Evolutionary conservation across 2,329 filamentous ascomycete species (phyloP).

Genomic region (Penicillium sp.): DNA sequence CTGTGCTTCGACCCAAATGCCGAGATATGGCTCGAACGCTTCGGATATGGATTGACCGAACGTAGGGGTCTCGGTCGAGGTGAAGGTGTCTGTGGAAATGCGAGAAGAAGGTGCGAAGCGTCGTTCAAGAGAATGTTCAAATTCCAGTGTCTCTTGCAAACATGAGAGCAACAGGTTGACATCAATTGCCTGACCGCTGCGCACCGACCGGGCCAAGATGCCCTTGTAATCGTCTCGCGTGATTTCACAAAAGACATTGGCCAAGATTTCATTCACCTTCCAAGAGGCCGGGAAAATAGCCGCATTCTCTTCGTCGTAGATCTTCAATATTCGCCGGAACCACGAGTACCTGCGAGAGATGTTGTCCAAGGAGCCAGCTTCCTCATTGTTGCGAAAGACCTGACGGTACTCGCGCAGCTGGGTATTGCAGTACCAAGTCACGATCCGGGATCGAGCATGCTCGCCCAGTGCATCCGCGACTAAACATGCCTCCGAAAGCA

Average conservation of each 20-base stretch:
- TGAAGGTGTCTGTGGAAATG: slow-evolving; percentile 83
- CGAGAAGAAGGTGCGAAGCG: slow-evolving; percentile 67
- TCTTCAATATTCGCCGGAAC: slow-evolving; percentile 94
- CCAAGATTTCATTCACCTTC: slow-evolving; percentile 84
- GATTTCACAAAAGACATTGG: slow-evolving; percentile 89
- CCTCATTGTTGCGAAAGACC: slow-evolving; percentile 92
- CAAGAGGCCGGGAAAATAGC: slow-evolving; percentile 80
- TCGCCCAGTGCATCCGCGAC: slow-evolving; percentile 96
- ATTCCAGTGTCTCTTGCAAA: slow-evolving; percentile 91
- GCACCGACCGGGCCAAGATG: slow-evolving; percentile 82
- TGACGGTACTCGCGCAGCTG: slow-evolving; percentile 92
- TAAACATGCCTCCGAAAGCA: slow-evolving; percentile 78
- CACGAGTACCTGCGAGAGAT: slow-evolving; percentile 91
- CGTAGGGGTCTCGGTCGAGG: slow-evolving; percentile 67
- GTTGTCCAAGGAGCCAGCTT: slow-evolving; percentile 93
- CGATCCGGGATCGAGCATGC: slow-evolving; percentile 69
- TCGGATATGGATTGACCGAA: slow-evolving; percentile 92
- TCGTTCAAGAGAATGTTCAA: slow-evolving; percentile 84
- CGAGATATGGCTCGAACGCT: slow-evolving; percentile 94
- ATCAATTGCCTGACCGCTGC: slow-evolving; percentile 73
- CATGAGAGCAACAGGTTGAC: slow-evolving; percentile 85
- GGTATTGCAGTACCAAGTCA: slow-evolving; percentile 98
- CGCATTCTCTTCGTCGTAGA: slow-evolving; percentile 89
- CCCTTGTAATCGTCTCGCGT: slow-evolving; percentile 93
- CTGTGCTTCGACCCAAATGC: slow-evolving; percentile 94